These are phyloP conservation scores for Hordeum pubiflorum DNA, from an alignment of 202 grass and related monocot species.

Conservation along the genomic window DNA sequence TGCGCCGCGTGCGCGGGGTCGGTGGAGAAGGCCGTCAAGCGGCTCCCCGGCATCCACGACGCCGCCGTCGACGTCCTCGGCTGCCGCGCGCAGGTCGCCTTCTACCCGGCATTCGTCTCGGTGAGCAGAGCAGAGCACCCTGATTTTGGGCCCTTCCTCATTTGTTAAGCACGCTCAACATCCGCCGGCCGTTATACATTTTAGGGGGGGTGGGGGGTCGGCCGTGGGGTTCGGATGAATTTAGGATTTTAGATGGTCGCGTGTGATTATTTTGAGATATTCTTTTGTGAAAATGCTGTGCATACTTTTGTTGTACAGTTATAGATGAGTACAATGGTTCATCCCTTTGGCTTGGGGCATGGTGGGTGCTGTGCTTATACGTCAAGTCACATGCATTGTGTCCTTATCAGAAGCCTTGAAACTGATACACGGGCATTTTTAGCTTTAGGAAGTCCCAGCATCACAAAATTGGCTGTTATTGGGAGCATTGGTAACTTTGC, in stretches of 20 bases:
- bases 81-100: conserved; percentile 65
- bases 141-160: not conserved
- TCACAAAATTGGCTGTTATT: not conserved
- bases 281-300: not conserved
- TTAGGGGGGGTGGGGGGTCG: too few relatives aligned
- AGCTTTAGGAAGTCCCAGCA: not conserved
- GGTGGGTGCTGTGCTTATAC: not conserved
- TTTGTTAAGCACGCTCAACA: not conserved
- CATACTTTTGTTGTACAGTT: not conserved
- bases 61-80: conserved; percentile 79
- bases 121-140: conserved; percentile 30
- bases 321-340: not conserved
- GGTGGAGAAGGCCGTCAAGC: conserved; percentile 93
- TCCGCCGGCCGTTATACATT: not conserved
- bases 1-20: conserved; percentile 81
- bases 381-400: not conserved
- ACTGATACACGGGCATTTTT: not conserved
- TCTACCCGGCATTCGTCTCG: conserved; percentile 71
- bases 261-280: not conserved
- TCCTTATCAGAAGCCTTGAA: not conserved
- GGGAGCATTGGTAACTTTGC: not conserved
- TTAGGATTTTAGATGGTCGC: not conserved
- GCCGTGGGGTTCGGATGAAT: not conserved
- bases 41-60: conserved; percentile 78
- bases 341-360: not conserved